These are phyloP conservation scores for Ustilago shanxiensis DNA, from an alignment of 1,284 basidiomycete species.

Conservation along the genomic window DNA sequence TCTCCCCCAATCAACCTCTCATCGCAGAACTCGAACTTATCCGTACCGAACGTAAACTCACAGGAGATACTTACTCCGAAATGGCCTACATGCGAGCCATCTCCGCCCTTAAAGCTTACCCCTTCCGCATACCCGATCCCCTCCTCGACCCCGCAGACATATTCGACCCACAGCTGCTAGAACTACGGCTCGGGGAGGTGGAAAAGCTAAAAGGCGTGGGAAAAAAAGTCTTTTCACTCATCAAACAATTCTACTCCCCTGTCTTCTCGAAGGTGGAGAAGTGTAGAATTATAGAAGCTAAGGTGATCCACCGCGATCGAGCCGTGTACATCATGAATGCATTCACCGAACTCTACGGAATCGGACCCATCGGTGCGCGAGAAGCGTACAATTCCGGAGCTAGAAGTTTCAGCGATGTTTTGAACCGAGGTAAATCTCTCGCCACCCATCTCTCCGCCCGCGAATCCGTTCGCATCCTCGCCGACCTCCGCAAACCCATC, in stretches of 20 bases:
- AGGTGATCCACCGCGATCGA: slow-evolving; percentile 55
- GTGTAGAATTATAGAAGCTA: slow-evolving; percentile 58
- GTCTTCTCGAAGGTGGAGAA: not conserved
- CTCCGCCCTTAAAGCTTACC: slow-evolving; percentile 62
- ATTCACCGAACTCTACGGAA: slow-evolving; percentile 64
- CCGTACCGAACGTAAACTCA: slow-evolving; percentile 57
- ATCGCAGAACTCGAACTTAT: slow-evolving; percentile 62
- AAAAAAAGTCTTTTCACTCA: slow-evolving; percentile 53
- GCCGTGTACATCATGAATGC: slow-evolving; percentile 55
- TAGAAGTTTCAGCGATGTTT: slow-evolving; percentile 56
- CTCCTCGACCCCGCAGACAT: slow-evolving; percentile 3
- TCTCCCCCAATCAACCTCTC: slow-evolving; percentile 58
- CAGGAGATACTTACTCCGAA: slow-evolving; percentile 55
- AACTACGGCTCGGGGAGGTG: slow-evolving; percentile 29
- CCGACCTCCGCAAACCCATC: slow-evolving; percentile 49
- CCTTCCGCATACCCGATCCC: slow-evolving; percentile 43
- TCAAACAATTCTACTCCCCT: slow-evolving; percentile 56
- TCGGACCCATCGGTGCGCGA: slow-evolving; percentile 60
- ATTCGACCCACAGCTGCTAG: slow-evolving; percentile 11
- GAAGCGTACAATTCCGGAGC: slow-evolving; percentile 62
- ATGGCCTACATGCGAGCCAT: slow-evolving; percentile 67
- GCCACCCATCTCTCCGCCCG: slow-evolving; percentile 44
- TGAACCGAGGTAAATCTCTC: slow-evolving; percentile 43
- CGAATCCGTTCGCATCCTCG: slow-evolving; percentile 55
- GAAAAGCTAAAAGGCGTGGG: slow-evolving; percentile 63